Evolutionary conservation across 2,329 filamentous ascomycete species (phyloP), one percentile per base, ranked within the genome.

Genomic region (Blastomyces gilchristii): DNA sequence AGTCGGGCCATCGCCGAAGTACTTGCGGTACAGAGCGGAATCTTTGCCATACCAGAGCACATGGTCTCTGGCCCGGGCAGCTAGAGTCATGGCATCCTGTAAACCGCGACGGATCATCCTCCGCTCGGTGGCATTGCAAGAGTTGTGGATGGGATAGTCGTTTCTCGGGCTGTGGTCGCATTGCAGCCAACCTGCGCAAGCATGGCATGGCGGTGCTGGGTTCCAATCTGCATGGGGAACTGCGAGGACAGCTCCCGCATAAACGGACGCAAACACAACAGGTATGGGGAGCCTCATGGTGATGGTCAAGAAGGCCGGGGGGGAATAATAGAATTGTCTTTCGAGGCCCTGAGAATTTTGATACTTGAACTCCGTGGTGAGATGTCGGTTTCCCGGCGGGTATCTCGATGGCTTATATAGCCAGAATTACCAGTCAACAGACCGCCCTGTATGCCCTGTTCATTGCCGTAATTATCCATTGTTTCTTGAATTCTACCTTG

Each of bases 121-220:
- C 52, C 76, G 78, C 68, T 87, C 79, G 1, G 85, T 88, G 58
- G 77, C 74, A 68, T 89, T 89, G 76, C 87, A 89, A 31, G 85
- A 87, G 43, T 78, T 71, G 72, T 89, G 87, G 70, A 89, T 87
- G 16, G 76, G 75, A 67, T 74, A 81, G 22, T 75, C 67, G 18
- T 66, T 70, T 8, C 77, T 73, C 1, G 75, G 76, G 14, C 78
- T 79, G 28, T 31, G 4, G 28, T 4, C 1, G 28, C 28, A 31
- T 31, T 70, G 62, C n/a, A 28, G 41, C 7, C n/a, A 22, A 12
- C 14, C 11, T 50, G 18, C 16, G 12, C 12, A n/a, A 16, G 41
- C 2, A n/a, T 11, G 59, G 18, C 43, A 22, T 7, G 39, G 1
- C 16, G 28, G 11, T n/a, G 61, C 22, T n/a, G 43, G 18, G 22